These are phyloP conservation scores for Magnusiomyces sp. DNA, from an alignment of 1,139 yeast species.

Conservation along the genomic window DNA sequence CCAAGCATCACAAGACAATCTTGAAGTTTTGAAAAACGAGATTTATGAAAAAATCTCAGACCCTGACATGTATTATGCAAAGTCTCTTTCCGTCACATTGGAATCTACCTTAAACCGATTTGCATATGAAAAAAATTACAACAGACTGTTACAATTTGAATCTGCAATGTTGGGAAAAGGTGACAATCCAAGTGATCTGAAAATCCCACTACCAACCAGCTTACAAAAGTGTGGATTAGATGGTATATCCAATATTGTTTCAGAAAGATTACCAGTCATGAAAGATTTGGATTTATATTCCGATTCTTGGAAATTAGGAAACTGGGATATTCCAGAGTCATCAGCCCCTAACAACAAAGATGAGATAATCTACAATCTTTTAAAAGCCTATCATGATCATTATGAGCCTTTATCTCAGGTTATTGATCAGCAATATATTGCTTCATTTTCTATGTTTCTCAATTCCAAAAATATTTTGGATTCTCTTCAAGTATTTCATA, in stretches of 20 bases:
- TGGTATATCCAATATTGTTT: conserved; percentile 11
- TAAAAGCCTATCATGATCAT: conserved; percentile 6
- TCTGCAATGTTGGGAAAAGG: conserved; percentile 5
- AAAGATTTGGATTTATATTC: conserved; percentile 9
- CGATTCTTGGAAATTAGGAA: conserved; percentile 52
- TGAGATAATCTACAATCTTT: conserved; percentile 37
- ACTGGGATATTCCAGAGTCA: conserved; percentile 54
- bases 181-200: not conserved
- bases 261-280: conserved; percentile 6
- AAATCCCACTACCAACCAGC: conserved; percentile 5
- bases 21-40: not conserved
- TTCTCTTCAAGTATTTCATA: conserved; percentile 7
- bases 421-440: conserved; percentile 5
- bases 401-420: not conserved
- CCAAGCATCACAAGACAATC: not conserved
- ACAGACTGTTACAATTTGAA: conserved; percentile 11
- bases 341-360: conserved; percentile 31
- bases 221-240: conserved; percentile 11
- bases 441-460: conserved; percentile 1
- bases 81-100: conserved; percentile 7
- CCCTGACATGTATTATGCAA: conserved; percentile 15
- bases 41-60: conserved; percentile 8
- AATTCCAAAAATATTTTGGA: not conserved
- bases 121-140: conserved; percentile 7
- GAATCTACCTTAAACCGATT: conserved; percentile 9